Evolutionary conservation across 805 yeast species (phyloP), one percentile per base, ranked within the genome.

Genomic region (Cyberlindnera misumaiensis): DNA sequence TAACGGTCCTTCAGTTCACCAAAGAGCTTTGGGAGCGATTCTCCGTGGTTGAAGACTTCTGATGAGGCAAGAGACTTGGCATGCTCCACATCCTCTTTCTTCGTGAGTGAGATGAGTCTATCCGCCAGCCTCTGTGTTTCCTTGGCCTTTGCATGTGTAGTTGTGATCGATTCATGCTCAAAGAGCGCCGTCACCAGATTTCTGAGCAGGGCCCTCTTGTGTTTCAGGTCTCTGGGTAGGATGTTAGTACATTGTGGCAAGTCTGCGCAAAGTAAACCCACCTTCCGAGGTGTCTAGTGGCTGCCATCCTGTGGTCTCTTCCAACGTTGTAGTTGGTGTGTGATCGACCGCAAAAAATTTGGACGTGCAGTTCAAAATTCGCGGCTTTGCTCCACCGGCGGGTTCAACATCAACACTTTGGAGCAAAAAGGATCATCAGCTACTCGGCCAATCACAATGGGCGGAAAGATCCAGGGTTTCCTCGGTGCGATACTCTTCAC

Each of bases 121-220:
- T 84, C 90, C 2, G 81, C 77, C 29, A 72, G 57, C 26, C 74
- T 66, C 42, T 77, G 82, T 0, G 87, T 74, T 43, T 77, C 77
- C 56, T 77, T 80, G 34, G 90, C 89, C 58, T 81, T 82, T 20
- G 85, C 83, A 45, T 73, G 74, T 1, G 94, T 83, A 1, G 93
- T 82, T 5, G 75, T 70, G 39, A 83, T 75, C 14, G 81, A 69
- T 49, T 83, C 93, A 49, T 83, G 76, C 58, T 80, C 80, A 27
- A 83, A 66, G 28, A 83, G 59, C 11, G 83, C 78, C 3, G 84
- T 68, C 15, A 76, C 84, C 52, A 83, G 62, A 55, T 83, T 83
- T 48, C 78, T 70, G 53, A 83, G 56, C 37, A 80, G 65, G 22
- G 80, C 76, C 13, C 46, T 43, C 47, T 53, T 51, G 43, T 54